A percentile compares a stretch with the other conserved stretches of the same genome.
Conservation (phyloP, 2,329 filamentous ascomycete species). For the Trichoderma aggressivum region DNA sequence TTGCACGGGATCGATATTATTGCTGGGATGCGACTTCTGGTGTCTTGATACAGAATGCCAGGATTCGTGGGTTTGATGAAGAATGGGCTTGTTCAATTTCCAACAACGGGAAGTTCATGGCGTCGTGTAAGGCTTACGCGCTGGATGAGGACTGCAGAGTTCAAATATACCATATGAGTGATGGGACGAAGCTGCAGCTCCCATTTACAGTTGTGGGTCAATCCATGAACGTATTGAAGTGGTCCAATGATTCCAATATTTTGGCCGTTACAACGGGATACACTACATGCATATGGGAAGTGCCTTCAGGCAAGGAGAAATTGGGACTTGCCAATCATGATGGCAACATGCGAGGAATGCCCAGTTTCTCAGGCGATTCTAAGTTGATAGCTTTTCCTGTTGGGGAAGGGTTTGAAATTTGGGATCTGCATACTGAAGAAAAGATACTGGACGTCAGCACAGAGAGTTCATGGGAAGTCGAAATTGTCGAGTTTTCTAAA, state of each 20-base stretch:
- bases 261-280: not conserved
- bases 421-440: not conserved
- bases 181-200: not conserved
- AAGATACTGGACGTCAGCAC: not conserved
- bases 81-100: not conserved
- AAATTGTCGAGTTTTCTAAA: not conserved
- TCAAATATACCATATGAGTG: not conserved
- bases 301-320: not conserved
- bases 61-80: not conserved
- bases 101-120: not conserved
- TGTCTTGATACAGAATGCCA: accelerated
- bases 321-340: not conserved
- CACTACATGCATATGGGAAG: not conserved
- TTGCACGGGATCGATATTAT: not conserved
- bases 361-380: not conserved
- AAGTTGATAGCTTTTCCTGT: not conserved
- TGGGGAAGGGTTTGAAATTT: not conserved
- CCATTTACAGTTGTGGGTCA: not conserved
- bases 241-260: not conserved
- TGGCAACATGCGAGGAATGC: not conserved
- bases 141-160: not conserved
- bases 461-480: not conserved
- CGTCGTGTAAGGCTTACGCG: not conserved
- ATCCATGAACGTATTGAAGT: not conserved
- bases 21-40: not conserved